Evolutionary conservation across 345 rosid genomes (phyloP), one percentile per base, ranked within the genome.

Genomic region (Brassica nigra): DNA sequence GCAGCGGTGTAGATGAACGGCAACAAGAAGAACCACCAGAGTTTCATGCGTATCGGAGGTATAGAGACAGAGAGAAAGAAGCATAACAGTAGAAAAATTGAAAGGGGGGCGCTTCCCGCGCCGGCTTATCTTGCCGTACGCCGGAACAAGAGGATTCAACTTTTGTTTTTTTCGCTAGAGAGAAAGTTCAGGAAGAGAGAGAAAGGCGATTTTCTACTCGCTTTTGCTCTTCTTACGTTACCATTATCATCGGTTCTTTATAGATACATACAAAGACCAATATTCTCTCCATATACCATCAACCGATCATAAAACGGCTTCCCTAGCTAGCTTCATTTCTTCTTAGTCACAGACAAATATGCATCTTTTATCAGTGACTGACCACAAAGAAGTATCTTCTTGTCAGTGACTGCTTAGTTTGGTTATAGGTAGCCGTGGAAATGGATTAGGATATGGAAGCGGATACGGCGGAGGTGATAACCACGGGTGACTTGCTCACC

Each of bases 381-480:
- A 49, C 9, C 27, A 16, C 67, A 37, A 11, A 65, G 4, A 47
- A 47, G 54, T 47, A 47, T 47, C 1, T 12, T 47, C 12, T 47
- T 47, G 6, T 12, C 54, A 47, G 62, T 78, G 34, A 3, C 16
- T 78, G 6, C 49, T 62, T 70, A 20, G 64, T 11, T 70, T 63
- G 27, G 47, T 57, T 71, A 20, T 5, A 16, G n/a, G 29, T 33
- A 62, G 67, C 36, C 49, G 74, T 15, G 78, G 78, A 6, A 79
- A 67, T 47, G 78, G 78, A n/a, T 73, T 78, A 27, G 82, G 78
- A 3, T 70, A 80, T 70, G 80, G 83, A 27, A 73, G 78, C 6
- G 83, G 83, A 34, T 75, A 80, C 62, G 83, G 76, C 11, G 66
- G 75, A 33, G 70, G 79, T 11, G 82, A 79, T 68, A 64, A 67